A percentile compares a stretch with the other conserved stretches of the same genome.
Evolutionary conservation across 371 early-diverging fungal genomes (phyloP).

Genomic region (Smittium culicis): DNA sequence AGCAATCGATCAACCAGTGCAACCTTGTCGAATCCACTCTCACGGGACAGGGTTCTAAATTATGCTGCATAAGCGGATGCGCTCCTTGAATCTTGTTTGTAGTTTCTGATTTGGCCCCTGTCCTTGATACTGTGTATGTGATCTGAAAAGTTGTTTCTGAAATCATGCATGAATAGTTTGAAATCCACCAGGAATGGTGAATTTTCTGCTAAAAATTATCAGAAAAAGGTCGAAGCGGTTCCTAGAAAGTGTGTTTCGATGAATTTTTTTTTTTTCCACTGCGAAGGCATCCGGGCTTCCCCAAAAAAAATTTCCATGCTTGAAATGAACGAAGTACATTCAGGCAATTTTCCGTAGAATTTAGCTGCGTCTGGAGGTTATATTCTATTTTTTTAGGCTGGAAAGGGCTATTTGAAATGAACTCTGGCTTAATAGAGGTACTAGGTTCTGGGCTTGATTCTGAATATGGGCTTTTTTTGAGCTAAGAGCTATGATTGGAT

Average conservation of each 20-base stretch:
- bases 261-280: slow-evolving; percentile 3
- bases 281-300: background rate
- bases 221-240: too few relatives aligned
- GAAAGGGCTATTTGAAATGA: background rate
- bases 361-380: background rate
- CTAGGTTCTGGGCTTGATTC: background rate
- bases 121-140: background rate
- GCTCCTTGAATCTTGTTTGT: slow-evolving; percentile 6
- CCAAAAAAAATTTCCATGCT: slow-evolving; percentile 6
- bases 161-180: too few relatives aligned
- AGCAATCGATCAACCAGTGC: slow-evolving; percentile 4
- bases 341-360: background rate
- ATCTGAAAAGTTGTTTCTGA: too few relatives aligned
- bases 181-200: too few relatives aligned
- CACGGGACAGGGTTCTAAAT: background rate
- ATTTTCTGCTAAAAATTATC: too few relatives aligned
- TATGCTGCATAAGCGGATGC: slow-evolving; percentile 1
- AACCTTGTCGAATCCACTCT: slow-evolving; percentile 4
- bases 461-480: background rate
- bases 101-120: background rate
- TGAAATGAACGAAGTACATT: slow-evolving; percentile 1
- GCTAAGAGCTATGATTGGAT: background rate
- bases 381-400: background rate
- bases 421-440: background rate
- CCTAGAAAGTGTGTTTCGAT: slow-evolving; percentile 1